phyloP scores from a whole-genome alignment of 1,284 basidiomycete species.

The Leccinum griseonigrum region DNA sequence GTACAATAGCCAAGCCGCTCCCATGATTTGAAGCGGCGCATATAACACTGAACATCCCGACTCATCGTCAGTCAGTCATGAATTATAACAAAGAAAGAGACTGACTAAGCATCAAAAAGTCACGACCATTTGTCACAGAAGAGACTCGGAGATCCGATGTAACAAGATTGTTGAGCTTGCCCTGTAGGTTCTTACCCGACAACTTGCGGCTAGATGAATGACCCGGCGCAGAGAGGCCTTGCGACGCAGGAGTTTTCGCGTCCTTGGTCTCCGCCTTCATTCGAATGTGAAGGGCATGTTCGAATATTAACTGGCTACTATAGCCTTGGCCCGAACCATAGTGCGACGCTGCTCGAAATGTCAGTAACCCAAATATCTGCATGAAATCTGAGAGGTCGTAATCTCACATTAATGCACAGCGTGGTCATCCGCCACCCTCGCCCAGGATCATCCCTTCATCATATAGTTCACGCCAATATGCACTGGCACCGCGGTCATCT shows the following conservation, averaged over 20 bases:
- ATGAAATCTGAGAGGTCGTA: not conserved
- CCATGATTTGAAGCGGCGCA: not conserved
- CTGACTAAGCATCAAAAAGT: not conserved
- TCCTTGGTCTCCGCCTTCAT: not conserved
- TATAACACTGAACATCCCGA: not conserved
- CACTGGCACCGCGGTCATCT: too few species aligned
- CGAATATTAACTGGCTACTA: slow-evolving; percentile 1
- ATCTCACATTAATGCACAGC: not conserved
- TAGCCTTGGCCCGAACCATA: slow-evolving; percentile 1
- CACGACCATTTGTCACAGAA: not conserved
- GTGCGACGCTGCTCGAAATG: not conserved
- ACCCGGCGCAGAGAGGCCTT: not conserved
- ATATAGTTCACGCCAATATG: too few species aligned
- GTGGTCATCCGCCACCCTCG: too few species aligned
- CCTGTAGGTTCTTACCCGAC: not conserved
- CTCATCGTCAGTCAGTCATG: not conserved
- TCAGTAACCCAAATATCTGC: not conserved
- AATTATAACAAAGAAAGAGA: not conserved
- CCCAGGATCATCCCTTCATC: too few species aligned
- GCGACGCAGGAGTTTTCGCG: not conserved
- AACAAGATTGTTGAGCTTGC: slow-evolving; percentile 1
- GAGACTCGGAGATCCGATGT: not conserved
- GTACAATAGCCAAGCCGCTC: not conserved
- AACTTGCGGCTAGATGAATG: not conserved
- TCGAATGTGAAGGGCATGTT: not conserved